A percentile compares a stretch with the other conserved stretches of the same genome.
These are phyloP conservation scores for Carex pumila DNA, from an alignment of 176 grass and related monocot genomes.

Conservation along the genomic window DNA sequence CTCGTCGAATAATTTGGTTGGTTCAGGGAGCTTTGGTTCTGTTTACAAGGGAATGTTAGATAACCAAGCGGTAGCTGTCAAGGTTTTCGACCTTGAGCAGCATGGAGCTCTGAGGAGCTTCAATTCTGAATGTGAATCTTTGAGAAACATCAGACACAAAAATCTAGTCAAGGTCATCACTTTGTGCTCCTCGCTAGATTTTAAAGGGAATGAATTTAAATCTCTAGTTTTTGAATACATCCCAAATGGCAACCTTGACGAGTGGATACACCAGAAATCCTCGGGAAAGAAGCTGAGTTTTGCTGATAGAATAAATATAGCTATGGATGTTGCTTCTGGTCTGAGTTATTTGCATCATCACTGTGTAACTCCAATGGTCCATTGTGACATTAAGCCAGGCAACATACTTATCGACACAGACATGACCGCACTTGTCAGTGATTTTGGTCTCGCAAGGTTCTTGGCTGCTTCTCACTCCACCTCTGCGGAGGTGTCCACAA, in stretches of 20 bases:
- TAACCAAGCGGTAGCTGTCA: constrained; percentile 23
- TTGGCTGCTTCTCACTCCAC: neutral
- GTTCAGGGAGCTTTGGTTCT: constrained; percentile 29
- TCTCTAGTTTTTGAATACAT: constrained; percentile 36
- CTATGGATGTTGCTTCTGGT: constrained; percentile 31
- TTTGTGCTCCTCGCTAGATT: constrained; percentile 29
- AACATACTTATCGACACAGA: constrained; percentile 30
- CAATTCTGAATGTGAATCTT: constrained; percentile 33
- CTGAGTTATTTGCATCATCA: constrained; percentile 34
- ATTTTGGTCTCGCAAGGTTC: constrained; percentile 36
- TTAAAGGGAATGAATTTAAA: constrained; percentile 40
- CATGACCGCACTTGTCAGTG: constrained; percentile 27
- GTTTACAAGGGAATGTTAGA: constrained; percentile 33
- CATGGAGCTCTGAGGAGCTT: constrained; percentile 26
- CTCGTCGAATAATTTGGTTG: constrained; percentile 29
- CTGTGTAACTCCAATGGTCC: constrained; percentile 15
- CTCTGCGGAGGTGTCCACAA: neutral
- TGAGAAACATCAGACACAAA: constrained; percentile 39
- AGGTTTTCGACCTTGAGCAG: constrained; percentile 42
- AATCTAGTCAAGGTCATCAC: constrained; percentile 41
- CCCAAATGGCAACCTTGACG: constrained; percentile 35
- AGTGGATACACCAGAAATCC: constrained; percentile 26
- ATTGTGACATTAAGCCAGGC: constrained; percentile 41
- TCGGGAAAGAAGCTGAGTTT: constrained; percentile 11
- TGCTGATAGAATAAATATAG: constrained; percentile 24